A percentile compares a stretch with the other conserved stretches of the same genome.
phyloP scores from a whole-genome alignment of 2,329 filamentous ascomycete genomes.

The Pseudogymnoascus destructans region DNA sequence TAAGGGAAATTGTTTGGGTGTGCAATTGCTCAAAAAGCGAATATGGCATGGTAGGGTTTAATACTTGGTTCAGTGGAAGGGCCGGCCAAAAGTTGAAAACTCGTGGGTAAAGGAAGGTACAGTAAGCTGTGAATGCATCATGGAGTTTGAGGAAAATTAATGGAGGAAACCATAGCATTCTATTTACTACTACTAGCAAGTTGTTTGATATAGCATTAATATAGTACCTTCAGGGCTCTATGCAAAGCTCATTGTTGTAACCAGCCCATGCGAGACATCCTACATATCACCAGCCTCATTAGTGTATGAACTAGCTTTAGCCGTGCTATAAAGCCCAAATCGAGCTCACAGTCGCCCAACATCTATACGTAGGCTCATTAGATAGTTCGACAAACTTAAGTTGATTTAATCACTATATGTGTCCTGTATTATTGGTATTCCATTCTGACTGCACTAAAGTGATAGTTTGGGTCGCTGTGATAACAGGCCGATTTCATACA shows the following conservation, averaged over 20 bases:
- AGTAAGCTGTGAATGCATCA: conserved; percentile 10
- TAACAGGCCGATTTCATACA: background rate
- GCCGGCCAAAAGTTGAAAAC: conserved; percentile 11
- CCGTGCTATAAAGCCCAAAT: background rate
- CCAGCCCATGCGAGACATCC: background rate
- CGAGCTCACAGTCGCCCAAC: background rate
- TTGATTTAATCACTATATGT: background rate
- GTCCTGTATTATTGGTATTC: background rate
- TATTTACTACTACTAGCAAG: too few species aligned
- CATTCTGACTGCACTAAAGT: background rate
- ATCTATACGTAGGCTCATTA: background rate
- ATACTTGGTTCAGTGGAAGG: conserved; percentile 14
- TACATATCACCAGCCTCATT: background rate
- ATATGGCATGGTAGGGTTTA: conserved; percentile 7
- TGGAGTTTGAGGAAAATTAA: conserved; percentile 10
- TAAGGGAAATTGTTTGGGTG: conserved; percentile 13
- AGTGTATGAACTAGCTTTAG: background rate
- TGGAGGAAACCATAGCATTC: background rate
- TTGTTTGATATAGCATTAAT: background rate
- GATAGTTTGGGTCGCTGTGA: background rate
- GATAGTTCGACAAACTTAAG: background rate
- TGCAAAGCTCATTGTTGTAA: background rate
- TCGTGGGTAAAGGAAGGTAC: conserved; percentile 14
- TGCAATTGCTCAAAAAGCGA: conserved; percentile 13
- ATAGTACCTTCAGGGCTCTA: background rate